Percentiles rank a stretch among this genome's conserved stretches.
phyloP scores from a whole-genome alignment of 139 green algal species.

The Pseudopediastrum boryanum region DNA sequence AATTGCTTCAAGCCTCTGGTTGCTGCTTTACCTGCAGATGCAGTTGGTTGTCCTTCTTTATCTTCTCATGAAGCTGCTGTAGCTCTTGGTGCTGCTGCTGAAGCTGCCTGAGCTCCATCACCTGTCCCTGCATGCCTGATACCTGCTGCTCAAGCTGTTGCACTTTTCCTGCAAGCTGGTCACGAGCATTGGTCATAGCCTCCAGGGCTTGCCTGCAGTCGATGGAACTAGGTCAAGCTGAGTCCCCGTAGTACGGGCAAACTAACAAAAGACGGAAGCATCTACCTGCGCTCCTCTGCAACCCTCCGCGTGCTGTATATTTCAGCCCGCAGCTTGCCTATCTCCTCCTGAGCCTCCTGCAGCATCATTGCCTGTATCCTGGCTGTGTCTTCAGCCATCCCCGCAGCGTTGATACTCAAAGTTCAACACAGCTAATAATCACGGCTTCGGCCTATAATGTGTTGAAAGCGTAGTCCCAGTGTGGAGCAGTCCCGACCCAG shows the following conservation, averaged over 20 bases:
- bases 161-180: conserved; percentile 28
- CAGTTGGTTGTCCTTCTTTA: conserved; percentile 26
- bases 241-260: not conserved
- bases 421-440: too few species aligned
- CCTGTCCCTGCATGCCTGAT: not conserved
- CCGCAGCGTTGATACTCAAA: too few species aligned
- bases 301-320: conserved; percentile 40
- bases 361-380: conserved; percentile 25
- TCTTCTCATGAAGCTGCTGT: conserved; percentile 21
- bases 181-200: conserved; percentile 8
- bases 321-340: conserved; percentile 44
- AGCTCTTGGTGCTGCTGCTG: conserved; percentile 30
- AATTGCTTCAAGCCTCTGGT: too few species aligned
- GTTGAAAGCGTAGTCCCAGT: too few species aligned
- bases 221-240: not conserved
- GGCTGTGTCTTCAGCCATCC: too few species aligned
- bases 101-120: conserved; percentile 12
- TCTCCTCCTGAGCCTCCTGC: conserved; percentile 54
- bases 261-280: not conserved
- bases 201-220: conserved; percentile 36
- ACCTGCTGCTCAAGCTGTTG: conserved; percentile 30
- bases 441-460: too few species aligned
- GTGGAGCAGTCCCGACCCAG: too few species aligned
- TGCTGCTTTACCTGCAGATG: conserved; percentile 27
- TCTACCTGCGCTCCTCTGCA: conserved; percentile 45